Conservation (phyloP, 176 grass and related monocot genomes). For the Cymbopogon citratus region DNA sequence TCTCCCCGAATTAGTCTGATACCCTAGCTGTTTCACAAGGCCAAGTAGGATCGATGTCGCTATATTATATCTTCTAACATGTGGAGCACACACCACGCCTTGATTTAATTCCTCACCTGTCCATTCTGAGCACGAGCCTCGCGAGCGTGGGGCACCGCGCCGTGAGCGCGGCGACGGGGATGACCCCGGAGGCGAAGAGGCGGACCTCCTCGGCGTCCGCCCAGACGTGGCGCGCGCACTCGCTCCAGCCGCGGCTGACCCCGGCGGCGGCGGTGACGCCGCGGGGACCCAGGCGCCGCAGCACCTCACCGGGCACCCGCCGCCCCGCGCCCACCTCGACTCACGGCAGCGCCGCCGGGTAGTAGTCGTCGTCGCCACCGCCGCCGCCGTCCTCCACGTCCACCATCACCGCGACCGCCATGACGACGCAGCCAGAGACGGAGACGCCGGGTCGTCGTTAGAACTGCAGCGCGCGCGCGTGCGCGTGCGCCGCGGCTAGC, state of each 20-base stretch:
- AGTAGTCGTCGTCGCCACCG: not conserved
- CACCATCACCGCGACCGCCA: not conserved
- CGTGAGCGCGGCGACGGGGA: constrained; percentile 52
- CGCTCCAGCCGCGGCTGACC: constrained; percentile 62
- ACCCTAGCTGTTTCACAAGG: no score
- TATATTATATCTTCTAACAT: no score
- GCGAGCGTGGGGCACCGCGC: constrained; percentile 45
- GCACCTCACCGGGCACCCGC: constrained; percentile 41
- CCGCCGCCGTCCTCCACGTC: not conserved
- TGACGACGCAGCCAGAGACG: not conserved
- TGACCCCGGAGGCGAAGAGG: constrained; percentile 33
- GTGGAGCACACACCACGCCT: no score
- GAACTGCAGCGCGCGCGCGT: constrained; percentile 72
- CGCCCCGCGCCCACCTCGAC: constrained; percentile 23
- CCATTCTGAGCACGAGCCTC: constrained; percentile 57
- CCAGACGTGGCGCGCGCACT: constrained; percentile 60
- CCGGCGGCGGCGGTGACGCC: constrained; percentile 44
- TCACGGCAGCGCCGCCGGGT: not conserved
- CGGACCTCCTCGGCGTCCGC: constrained; percentile 53
- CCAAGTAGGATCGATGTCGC: no score
- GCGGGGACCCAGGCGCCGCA: constrained; percentile 45
- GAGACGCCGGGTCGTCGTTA: constrained; percentile 40
- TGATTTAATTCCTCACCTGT: constrained; percentile 45
- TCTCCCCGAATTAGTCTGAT: no score
- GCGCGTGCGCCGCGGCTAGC: no score